Evolutionary conservation across 192 early-diverging fungal species (phyloP), one percentile per base, ranked within the genome.

Genomic region (Gamsiella multidivaricata): DNA sequence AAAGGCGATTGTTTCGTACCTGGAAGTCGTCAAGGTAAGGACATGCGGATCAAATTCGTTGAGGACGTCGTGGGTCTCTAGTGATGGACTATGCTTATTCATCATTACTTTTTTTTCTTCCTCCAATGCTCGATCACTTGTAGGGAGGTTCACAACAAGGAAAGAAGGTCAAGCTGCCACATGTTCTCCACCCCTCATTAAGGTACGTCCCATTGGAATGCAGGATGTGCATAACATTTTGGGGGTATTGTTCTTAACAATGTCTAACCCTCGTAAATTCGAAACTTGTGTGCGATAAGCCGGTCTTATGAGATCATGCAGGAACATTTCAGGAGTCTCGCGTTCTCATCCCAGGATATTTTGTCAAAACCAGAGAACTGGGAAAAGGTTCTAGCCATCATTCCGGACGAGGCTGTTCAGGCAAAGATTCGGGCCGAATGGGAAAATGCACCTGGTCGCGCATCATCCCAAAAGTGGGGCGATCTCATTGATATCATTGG

Each of bases 1-100:
- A 51, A 87, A 88, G 34, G 91, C 95, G 0, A 91, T 99, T 43
- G 91, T 95, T 1, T 78, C 87, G 12, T 99, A 95, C 74, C 53
- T 99, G 34, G 91, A 91, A 54, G 84, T 99, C 26, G 69, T 93
- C 50, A 89, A 89, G 73, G 87, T 84, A 57, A 59, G 52, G 12
- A 20, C 6, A 61, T 39, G 23, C 39, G 56, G 66, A 50, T 5
- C 33, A 58, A 69, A 54, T 45, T 17, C 53, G 29, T n/a, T n/a
- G n/a, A n/a, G n/a, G n/a, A n/a, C n/a, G n/a, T n/a, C n/a, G n/a
- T n/a, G n/a, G n/a, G n/a, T n/a, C n/a, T n/a, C n/a, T n/a, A n/a
- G n/a, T n/a, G n/a, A n/a, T n/a, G n/a, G n/a, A n/a, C n/a, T n/a
- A n/a, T n/a, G n/a, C n/a, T n/a, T 39, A 39, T 39, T 39, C 37